Base-by-base conservation (phyloP, 768 basidiomycete species). In the Hydnum rufescens region DNA sequence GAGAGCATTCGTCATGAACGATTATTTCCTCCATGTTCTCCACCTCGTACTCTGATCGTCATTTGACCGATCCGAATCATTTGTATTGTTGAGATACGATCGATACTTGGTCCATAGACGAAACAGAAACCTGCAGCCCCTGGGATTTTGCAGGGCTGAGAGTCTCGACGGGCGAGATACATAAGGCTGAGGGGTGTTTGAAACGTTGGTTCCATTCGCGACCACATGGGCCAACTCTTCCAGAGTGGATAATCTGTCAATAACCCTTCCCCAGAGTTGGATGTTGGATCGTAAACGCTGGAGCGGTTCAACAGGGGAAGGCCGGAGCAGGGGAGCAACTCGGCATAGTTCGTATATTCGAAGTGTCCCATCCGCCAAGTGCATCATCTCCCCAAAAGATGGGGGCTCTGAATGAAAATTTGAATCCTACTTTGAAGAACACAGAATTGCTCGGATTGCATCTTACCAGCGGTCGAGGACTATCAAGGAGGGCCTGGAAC, bases 331-430 rank as follows among this genome's bases (percentile, higher is more conserved):
- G 97, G 95, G 25, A 97, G 68, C 4, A 99, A 76, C 63, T 99
- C 95, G 19, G 93, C 95, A 60, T 92, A 99, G 71, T 65, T 99
- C 95, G 66, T 89, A 86, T 59, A 97, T 89, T 6, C 93, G 78
- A 65, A 88, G 95, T 16, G 95, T 80, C 64, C 97, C 95, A 54
- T 92, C 77, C 1, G 95, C 96, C 26, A 99, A 76, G 0, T 90
- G 89, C 1, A 71, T 70, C 51, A 84, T 73, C 3, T 67, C 63
- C 4, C 83, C 83, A n/a, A 85, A 71, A 0, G 83, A 85, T 0
- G 85, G 68, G 3, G 77, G 74, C 0, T 76, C 80, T 60, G 72
- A 71, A 83, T 89, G 52, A 49, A 43, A 39, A 59, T 25, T 47
- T 3, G 29, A 5, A 6, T n/a, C n/a, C n/a, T n/a, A n/a, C 18